These are phyloP conservation scores for Paralagenidium karlingii DNA, from an alignment of 352 stramenopile genomes.

Conservation along the genomic window DNA sequence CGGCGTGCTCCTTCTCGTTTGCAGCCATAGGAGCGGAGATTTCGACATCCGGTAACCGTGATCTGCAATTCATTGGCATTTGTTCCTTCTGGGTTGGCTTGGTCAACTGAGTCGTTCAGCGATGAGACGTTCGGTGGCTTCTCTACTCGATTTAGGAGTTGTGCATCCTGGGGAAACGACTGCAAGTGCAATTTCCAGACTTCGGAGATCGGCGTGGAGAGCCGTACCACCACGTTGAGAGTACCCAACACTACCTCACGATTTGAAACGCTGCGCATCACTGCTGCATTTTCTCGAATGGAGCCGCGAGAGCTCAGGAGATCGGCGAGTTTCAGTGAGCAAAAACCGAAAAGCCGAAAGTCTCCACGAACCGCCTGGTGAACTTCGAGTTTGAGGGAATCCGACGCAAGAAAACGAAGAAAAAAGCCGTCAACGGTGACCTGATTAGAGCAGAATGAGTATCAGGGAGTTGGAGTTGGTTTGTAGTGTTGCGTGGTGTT, in stretches of 20 bases:
- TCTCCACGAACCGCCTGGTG: constrained; percentile 81
- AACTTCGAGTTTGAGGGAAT: constrained; percentile 78
- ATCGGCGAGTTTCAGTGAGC: constrained; percentile 41
- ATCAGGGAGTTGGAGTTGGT: too few relatives aligned
- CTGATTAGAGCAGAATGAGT: too few relatives aligned
- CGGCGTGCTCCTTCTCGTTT: constrained; percentile 11
- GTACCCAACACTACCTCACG: constrained; percentile 35
- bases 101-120: neutral
- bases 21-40: constrained; percentile 30
- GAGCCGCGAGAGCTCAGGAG: constrained; percentile 67
- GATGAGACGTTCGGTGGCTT: constrained; percentile 1
- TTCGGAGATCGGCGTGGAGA: constrained; percentile 84
- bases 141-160: constrained; percentile 20
- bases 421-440: constrained; percentile 90
- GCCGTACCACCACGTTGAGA: constrained; percentile 69
- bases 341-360: constrained; percentile 75
- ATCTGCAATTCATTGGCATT: constrained; percentile 49
- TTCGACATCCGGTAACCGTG: constrained; percentile 47
- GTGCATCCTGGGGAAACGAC: constrained; percentile 74
- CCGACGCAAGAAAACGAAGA: constrained; percentile 81
- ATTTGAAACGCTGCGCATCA: constrained; percentile 12
- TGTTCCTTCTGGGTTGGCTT: neutral
- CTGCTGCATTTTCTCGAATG: constrained; percentile 44
- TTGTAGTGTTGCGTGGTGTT: too few relatives aligned
- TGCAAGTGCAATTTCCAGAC: constrained; percentile 86